phyloP scores from a whole-genome alignment of 2,329 filamentous ascomycete species.

The Helotiales sp. region DNA sequence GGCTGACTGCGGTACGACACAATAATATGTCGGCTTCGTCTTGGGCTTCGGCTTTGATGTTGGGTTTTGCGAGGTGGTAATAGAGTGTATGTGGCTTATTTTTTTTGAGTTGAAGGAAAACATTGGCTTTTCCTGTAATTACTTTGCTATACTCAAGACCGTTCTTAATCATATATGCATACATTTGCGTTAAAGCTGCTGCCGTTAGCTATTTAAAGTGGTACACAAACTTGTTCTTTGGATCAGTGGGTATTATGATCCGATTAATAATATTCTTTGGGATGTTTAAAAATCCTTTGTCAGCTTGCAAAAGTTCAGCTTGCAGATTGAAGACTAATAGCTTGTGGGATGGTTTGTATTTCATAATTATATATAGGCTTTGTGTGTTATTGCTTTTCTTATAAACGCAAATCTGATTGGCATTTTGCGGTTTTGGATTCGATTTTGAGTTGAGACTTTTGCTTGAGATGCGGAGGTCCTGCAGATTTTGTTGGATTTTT shows the following conservation, averaged over 20 bases:
- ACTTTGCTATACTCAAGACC: constrained; percentile 44
- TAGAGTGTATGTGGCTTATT: constrained; percentile 32
- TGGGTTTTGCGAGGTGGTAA: constrained; percentile 31
- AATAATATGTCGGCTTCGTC: constrained; percentile 23
- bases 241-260: constrained; percentile 42
- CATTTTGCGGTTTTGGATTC: constrained; percentile 31
- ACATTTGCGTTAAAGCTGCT: constrained; percentile 53
- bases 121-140: constrained; percentile 35
- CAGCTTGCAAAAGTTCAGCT: constrained; percentile 44
- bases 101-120: constrained; percentile 38
- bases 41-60: constrained; percentile 28
- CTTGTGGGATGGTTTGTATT: constrained; percentile 56
- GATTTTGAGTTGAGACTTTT: constrained; percentile 28
- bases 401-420: constrained; percentile 35
- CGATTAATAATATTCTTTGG: constrained; percentile 49
- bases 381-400: constrained; percentile 30
- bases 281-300: constrained; percentile 34
- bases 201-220: constrained; percentile 47
- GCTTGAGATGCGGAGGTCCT: constrained; percentile 28
- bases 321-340: constrained; percentile 50
- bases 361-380: constrained; percentile 39
- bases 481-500: constrained; percentile 35
- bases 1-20: constrained; percentile 25
- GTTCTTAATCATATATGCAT: constrained; percentile 54
- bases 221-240: constrained; percentile 44